Conservation (phyloP, 208 protist genomes). For the Endotrypanum monterogeii region DNA sequence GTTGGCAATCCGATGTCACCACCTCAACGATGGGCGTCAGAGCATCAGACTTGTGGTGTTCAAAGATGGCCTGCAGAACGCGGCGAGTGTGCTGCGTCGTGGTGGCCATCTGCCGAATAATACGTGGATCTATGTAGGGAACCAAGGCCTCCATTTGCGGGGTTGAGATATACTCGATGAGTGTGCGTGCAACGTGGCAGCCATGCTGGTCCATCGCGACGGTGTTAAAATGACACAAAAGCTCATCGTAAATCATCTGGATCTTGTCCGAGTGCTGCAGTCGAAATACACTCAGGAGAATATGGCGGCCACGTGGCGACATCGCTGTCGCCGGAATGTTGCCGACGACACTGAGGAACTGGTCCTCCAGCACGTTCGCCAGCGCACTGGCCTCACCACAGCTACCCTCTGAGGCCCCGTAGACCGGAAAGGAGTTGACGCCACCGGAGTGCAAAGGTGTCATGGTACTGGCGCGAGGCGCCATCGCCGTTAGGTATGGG, state of each 20-base stretch:
- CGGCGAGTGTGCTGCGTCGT: conserved; percentile 75
- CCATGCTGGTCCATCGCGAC: conserved; percentile 69
- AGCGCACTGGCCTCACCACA: conserved; percentile 18
- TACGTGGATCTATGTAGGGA: conserved; percentile 38
- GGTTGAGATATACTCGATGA: conserved; percentile 64
- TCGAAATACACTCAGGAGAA: conserved; percentile 61
- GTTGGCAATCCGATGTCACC: conserved; percentile 44
- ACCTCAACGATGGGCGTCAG: conserved; percentile 63
- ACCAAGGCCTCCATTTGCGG: conserved; percentile 52
- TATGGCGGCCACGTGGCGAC: conserved; percentile 49
- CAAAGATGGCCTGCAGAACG: conserved; percentile 73
- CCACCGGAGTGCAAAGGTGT: not conserved
- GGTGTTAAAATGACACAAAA: conserved; percentile 59
- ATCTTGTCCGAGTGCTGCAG: conserved; percentile 63
- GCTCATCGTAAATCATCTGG: conserved; percentile 57
- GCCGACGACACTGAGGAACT: conserved; percentile 52
- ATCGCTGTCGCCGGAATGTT: conserved; percentile 53
- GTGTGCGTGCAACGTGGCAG: conserved; percentile 70
- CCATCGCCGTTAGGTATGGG: conserved; percentile 1
- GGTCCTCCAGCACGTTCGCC: conserved; percentile 41
- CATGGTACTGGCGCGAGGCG: not conserved
- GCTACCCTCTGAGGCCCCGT: conserved; percentile 16
- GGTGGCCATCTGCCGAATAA: conserved; percentile 46
- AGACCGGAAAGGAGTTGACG: conserved; percentile 5
- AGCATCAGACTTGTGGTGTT: conserved; percentile 52